These are phyloP conservation scores for Limonium bicolor DNA, from an alignment of 148 eudicot genomes.

Conservation along the genomic window DNA sequence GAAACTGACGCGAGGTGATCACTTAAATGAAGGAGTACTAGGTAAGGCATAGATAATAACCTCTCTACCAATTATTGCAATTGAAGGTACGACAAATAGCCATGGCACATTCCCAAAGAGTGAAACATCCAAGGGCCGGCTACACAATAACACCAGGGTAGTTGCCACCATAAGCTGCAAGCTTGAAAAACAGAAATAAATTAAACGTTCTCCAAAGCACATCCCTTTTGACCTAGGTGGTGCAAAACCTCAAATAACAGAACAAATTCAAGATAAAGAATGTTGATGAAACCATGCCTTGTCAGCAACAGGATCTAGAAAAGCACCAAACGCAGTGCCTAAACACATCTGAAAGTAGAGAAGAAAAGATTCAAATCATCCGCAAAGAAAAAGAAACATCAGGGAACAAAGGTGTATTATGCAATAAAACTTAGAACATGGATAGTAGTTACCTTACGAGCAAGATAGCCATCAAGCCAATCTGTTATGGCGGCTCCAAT, in stretches of 20 bases:
- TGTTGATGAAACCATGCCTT: conserved; percentile 32
- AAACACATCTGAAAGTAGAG: conserved; percentile 55
- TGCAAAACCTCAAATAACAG: too few relatives aligned
- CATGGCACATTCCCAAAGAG: conserved; percentile 59
- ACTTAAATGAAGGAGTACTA: too few relatives aligned
- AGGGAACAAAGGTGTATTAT: too few relatives aligned
- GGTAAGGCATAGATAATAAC: conserved; percentile 16
- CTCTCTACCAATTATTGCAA: conserved; percentile 96
- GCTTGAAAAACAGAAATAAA: conserved; percentile 15
- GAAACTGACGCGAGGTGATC: too few relatives aligned
- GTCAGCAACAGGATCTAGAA: conserved; percentile 98
- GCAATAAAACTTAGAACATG: not conserved
- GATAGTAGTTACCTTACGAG: conserved; percentile 48
- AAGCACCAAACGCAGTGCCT: conserved; percentile 90
- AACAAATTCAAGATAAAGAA: conserved; percentile 1
- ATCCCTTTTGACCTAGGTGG: not conserved
- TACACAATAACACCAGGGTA: conserved; percentile 81
- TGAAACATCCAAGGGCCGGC: conserved; percentile 59
- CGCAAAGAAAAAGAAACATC: too few relatives aligned
- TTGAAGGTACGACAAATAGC: conserved; percentile 78
- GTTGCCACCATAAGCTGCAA: conserved; percentile 99
- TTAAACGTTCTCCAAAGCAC: not conserved
- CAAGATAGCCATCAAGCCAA: conserved; percentile 99
- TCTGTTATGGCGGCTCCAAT: conserved; percentile 86
- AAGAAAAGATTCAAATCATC: too few relatives aligned